Base-by-base conservation (phyloP, 192 early-diverging fungal genomes). In the Coemansia sp. region DNA sequence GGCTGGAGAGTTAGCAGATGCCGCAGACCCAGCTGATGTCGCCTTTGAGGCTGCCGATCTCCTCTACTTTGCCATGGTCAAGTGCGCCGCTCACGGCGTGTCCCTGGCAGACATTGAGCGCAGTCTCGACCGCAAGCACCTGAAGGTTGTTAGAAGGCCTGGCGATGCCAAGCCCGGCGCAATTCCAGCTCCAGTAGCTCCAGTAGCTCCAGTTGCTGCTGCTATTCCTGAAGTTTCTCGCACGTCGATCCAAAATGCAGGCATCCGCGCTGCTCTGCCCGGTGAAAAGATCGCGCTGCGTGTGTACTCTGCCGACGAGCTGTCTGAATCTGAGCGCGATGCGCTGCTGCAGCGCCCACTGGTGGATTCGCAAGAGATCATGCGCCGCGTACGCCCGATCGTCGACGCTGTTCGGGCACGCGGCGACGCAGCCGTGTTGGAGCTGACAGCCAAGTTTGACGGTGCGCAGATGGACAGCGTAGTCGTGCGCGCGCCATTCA, bases 31-130 rank as follows among this genome's bases (percentile, higher is more conserved):
- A 40, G 88, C 89, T 13, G 92, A 98, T 7, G 89, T 98, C 75
- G 94, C 95, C 3, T 96, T 91, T 86, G 96, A 99, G 79, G 90
- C 95, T 8, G 96, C 97, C 15, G 97, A 99, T 74, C 71, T 98
- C 61, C 86, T 99, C 62, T 99, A 97, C 84, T 99, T 99, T 85
- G 89, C 94, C 6, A 78, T 99, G 66, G 88, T 87, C 60, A 95
- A 93, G 69, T 95, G 94, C 76, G 87, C 92, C 0, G 86, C 89
- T 47, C 82, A 86, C 35, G 95, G 92, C 37, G 95, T 98, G 2
- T 76, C 80, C 9, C 79, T 99, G 43, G 67, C 87, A 2, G 97
- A 99, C 71, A 81, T 99, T 13, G 96, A 98, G 74, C 84, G 80
- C 67, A 90, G 94, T 38, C 80, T 99, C 64, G 91, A 99, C 70